Evolutionary conservation across 164 flowering plant species (phyloP).

Genomic region (Nelumbo lutea): DNA sequence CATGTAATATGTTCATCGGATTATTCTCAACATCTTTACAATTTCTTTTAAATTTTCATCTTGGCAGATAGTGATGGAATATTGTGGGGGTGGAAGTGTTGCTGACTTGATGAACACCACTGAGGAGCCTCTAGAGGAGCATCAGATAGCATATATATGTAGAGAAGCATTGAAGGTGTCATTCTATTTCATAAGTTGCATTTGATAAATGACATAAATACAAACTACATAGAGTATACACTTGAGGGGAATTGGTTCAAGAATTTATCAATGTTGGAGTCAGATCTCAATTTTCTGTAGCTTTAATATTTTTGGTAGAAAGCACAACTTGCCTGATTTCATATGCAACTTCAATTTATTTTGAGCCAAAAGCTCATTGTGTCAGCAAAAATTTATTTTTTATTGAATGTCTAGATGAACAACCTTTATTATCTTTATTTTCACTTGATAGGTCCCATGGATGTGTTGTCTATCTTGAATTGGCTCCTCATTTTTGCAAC

Average conservation of each 20-base stretch:
- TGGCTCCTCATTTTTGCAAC: background rate
- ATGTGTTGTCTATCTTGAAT: background rate
- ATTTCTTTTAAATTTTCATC: constrained; percentile 5
- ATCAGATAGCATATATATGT: constrained; percentile 95
- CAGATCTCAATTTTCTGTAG: background rate
- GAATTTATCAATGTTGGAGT: background rate
- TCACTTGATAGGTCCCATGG: too few species aligned
- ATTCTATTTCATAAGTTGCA: background rate
- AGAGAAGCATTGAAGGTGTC: constrained; percentile 91
- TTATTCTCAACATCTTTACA: background rate
- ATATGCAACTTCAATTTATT: background rate
- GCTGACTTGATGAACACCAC: constrained; percentile 93
- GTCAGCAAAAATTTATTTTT: background rate
- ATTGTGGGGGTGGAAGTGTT: constrained; percentile 99
- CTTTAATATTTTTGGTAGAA: background rate
- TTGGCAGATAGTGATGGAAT: constrained; percentile 98
- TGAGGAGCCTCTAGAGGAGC: constrained; percentile 88
- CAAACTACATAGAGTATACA: background rate
- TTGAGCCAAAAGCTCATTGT: background rate
- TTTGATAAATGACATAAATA: background rate
- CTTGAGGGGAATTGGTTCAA: background rate
- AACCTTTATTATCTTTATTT: too few species aligned
- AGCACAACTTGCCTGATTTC: background rate
- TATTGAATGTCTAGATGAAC: background rate
- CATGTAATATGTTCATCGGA: background rate